Percentiles rank a stretch among this genome's conserved stretches.
Evolutionary conservation across 2,329 filamentous ascomycete species (phyloP).

Genomic region (Aspergillus calidoustus): DNA sequence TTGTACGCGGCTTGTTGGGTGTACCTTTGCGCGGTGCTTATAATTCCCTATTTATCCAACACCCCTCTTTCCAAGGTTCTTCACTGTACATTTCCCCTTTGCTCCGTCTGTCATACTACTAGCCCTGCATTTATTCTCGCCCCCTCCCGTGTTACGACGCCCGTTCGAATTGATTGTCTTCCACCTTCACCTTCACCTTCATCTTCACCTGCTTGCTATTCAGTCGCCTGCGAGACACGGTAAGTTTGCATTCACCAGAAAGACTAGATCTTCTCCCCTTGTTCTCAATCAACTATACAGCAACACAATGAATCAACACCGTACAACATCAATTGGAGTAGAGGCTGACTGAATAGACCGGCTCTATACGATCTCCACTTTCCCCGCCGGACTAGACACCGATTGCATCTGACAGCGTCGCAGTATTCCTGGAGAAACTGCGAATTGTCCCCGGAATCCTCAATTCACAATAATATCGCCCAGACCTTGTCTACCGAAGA

Average conservation of each 20-base stretch:
- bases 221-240: neutral
- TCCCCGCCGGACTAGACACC: slow-evolving; percentile 30
- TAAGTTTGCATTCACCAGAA: neutral
- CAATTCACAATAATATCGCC: slow-evolving; percentile 16
- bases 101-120: neutral
- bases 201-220: too few relatives aligned
- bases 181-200: neutral
- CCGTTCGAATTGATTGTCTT: neutral
- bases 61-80: neutral
- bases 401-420: slow-evolving; percentile 19
- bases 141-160: neutral
- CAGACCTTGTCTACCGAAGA: slow-evolving; percentile 2
- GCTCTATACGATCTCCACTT: slow-evolving; percentile 30
- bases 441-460: slow-evolving; percentile 9
- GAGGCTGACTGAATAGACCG: neutral
- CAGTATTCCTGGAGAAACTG: slow-evolving; percentile 15
- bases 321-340: neutral
- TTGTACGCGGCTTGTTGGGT: neutral
- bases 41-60: slow-evolving; percentile 10
- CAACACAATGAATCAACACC: neutral
- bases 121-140: neutral
- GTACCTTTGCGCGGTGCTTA: slow-evolving; percentile 1
- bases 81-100: neutral
- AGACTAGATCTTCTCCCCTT: neutral
- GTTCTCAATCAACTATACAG: neutral